Conservation (phyloP, 2,329 filamentous ascomycete genomes). For the Berkeleyomyces basicola region DNA sequence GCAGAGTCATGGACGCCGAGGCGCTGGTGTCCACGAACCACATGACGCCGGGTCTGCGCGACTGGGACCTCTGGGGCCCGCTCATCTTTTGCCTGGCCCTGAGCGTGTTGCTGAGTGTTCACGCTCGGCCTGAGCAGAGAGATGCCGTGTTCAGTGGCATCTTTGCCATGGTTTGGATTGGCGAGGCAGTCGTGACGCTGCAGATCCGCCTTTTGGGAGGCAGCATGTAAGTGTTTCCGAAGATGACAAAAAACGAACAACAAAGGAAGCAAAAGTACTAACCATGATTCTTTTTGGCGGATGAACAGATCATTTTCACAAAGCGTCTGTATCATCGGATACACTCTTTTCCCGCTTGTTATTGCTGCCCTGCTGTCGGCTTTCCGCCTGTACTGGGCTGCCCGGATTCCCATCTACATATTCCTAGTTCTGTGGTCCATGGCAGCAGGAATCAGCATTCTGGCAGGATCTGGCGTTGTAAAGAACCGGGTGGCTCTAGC, state of each 20-base stretch:
- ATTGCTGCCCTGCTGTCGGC: constrained; percentile 83
- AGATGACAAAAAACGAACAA: not conserved
- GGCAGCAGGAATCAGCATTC: constrained; percentile 86
- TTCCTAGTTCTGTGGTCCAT: constrained; percentile 83
- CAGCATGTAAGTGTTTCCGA: constrained; percentile 63
- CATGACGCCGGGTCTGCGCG: constrained; percentile 79
- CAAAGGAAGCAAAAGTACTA: not conserved
- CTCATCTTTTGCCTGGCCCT: constrained; percentile 84
- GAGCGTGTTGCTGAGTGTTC: constrained; percentile 72
- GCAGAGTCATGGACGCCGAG: constrained; percentile 47
- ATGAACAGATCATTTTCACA: constrained; percentile 77
- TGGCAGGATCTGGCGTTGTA: constrained; percentile 87
- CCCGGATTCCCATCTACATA: constrained; percentile 78
- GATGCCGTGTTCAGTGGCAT: constrained; percentile 88
- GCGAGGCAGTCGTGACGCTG: constrained; percentile 88
- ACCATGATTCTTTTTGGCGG: not conserved
- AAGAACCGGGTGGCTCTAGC: constrained; percentile 88
- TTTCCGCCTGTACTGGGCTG: constrained; percentile 59
- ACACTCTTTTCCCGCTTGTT: constrained; percentile 92
- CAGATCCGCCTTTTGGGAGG: constrained; percentile 94
- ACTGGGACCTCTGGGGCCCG: constrained; percentile 98
- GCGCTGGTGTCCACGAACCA: constrained; percentile 40
- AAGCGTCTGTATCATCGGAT: constrained; percentile 93
- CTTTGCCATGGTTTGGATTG: constrained; percentile 93
- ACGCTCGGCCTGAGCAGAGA: constrained; percentile 62